Percentiles rank a stretch among this genome's conserved stretches.
phyloP scores from a whole-genome alignment of 495 filamentous ascomycete genomes.

The Tetracladium marchalianum region DNA sequence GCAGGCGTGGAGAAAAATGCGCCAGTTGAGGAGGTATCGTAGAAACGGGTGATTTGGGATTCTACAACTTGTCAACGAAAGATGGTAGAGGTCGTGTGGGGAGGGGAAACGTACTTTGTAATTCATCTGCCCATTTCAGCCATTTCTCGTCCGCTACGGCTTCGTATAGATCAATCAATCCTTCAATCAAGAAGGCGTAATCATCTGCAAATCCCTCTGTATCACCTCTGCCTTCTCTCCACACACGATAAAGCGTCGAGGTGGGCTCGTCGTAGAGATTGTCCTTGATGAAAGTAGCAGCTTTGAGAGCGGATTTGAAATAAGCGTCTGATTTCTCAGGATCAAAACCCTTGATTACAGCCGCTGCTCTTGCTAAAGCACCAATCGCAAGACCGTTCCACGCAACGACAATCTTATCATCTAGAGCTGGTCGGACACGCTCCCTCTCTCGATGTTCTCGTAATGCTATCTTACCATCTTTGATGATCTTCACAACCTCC shows the following conservation, averaged over 20 bases:
- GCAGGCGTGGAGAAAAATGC: slow-evolving; percentile 82
- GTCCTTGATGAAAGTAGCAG: slow-evolving; percentile 64
- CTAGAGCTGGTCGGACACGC: slow-evolving; percentile 69
- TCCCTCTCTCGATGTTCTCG: slow-evolving; percentile 62
- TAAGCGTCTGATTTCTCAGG: slow-evolving; percentile 47
- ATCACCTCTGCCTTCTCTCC: slow-evolving; percentile 58
- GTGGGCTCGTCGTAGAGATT: slow-evolving; percentile 62
- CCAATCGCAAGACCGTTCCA: slow-evolving; percentile 91
- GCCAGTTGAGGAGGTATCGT: slow-evolving; percentile 43
- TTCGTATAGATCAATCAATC: slow-evolving; percentile 81
- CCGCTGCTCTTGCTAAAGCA: slow-evolving; percentile 63
- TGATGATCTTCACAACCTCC: slow-evolving; percentile 64
- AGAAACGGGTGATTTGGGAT: slow-evolving; percentile 59
- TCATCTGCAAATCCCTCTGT: slow-evolving; percentile 84
- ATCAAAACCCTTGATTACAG: slow-evolving; percentile 54
- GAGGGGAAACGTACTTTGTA: slow-evolving; percentile 52
- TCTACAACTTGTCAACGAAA: slow-evolving; percentile 27
- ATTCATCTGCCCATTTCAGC: slow-evolving; percentile 70
- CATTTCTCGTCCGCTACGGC: slow-evolving; percentile 72
- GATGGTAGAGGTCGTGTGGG: background rate
- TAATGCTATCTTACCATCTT: slow-evolving; percentile 57
- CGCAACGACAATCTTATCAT: slow-evolving; percentile 81
- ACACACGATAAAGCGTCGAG: slow-evolving; percentile 64
- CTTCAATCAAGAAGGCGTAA: slow-evolving; percentile 83
- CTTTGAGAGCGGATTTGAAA: slow-evolving; percentile 52